Percentiles rank a stretch among this genome's conserved stretches.
Conservation (phyloP, 164 flowering plant genomes). For the Dillenia turbinata region DNA sequence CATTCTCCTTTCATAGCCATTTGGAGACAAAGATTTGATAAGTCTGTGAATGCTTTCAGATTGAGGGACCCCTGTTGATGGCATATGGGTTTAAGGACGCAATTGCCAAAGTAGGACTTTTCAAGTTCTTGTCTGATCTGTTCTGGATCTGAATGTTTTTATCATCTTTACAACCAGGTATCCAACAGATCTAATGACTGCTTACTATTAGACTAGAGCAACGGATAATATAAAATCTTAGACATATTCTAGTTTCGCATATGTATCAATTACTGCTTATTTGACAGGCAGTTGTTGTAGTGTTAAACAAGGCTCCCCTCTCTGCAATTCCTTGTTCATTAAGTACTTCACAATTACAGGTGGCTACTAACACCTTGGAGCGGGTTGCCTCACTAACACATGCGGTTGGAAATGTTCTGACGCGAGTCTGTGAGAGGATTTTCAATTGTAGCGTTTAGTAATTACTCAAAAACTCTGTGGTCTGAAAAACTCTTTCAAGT, state of each 20-base stretch:
- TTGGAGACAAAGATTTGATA: conserved; percentile 1
- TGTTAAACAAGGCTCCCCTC: no score
- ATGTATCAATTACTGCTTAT: no score
- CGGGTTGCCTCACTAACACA: conserved; percentile 66
- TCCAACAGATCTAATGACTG: no score
- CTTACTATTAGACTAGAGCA: no score
- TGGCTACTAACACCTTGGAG: conserved; percentile 62
- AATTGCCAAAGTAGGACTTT: conserved; percentile 53
- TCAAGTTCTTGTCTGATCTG: conserved; percentile 51
- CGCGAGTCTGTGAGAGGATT: conserved; percentile 62
- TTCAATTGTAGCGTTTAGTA: conserved; percentile 60
- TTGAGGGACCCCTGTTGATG: conserved; percentile 60
- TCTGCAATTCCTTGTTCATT: no score
- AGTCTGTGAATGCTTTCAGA: conserved; percentile 24
- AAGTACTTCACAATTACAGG: conserved; percentile 19
- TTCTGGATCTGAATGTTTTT: conserved; percentile 68
- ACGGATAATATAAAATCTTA: no score
- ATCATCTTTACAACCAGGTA: conserved; percentile 70
- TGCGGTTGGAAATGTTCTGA: conserved; percentile 65
- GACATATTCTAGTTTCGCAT: no score
- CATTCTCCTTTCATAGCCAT: neutral
- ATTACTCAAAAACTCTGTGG: conserved; percentile 1
- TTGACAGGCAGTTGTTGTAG: no score
- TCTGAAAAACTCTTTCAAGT: neutral
- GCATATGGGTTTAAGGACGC: conserved; percentile 60